A percentile compares a stretch with the other conserved stretches of the same genome.
phyloP scores from a whole-genome alignment of 768 basidiomycete species.

The Psilocybe sp. region DNA sequence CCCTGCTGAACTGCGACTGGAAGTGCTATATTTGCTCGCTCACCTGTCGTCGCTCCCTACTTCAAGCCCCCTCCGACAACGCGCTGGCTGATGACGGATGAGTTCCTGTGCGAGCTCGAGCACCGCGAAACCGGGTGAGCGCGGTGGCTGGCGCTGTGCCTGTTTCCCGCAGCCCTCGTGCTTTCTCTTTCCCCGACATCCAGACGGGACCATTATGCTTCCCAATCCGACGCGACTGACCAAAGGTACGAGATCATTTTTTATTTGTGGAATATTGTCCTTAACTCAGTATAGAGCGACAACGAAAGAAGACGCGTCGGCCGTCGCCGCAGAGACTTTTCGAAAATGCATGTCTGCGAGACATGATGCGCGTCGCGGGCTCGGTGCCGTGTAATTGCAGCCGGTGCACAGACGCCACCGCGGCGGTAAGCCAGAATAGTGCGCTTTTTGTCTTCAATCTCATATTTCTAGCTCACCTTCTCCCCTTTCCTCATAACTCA shows the following conservation, averaged over 20 bases:
- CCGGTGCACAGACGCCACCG: too few relatives aligned
- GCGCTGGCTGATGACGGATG: conserved; percentile 1
- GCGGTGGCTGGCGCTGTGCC: conserved; percentile 4
- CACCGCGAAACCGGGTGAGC: conserved; percentile 8
- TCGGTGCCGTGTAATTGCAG: too few relatives aligned
- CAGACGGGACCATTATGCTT: conserved; percentile 18
- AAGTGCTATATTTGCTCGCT: too few relatives aligned
- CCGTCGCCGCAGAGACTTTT: background rate
- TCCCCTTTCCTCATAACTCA: background rate
- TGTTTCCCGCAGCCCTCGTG: conserved; percentile 19
- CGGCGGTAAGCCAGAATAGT: too few relatives aligned
- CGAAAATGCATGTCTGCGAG: background rate
- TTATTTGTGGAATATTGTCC: background rate
- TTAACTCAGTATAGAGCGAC: background rate
- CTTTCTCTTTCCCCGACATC: conserved; percentile 17
- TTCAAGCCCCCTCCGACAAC: too few relatives aligned
- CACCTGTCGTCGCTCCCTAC: too few relatives aligned
- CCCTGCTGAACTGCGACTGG: too few relatives aligned
- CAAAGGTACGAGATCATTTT: conserved; percentile 8
- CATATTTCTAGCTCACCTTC: background rate
- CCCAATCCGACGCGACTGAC: conserved; percentile 13
- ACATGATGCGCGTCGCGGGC: too few relatives aligned
- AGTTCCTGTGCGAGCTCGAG: conserved; percentile 5
- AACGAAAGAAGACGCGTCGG: background rate
- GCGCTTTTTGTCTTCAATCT: too few relatives aligned